Evolutionary conservation across 805 yeast genomes (phyloP).

Genomic region (Metschnikowia baotianmanensis): DNA sequence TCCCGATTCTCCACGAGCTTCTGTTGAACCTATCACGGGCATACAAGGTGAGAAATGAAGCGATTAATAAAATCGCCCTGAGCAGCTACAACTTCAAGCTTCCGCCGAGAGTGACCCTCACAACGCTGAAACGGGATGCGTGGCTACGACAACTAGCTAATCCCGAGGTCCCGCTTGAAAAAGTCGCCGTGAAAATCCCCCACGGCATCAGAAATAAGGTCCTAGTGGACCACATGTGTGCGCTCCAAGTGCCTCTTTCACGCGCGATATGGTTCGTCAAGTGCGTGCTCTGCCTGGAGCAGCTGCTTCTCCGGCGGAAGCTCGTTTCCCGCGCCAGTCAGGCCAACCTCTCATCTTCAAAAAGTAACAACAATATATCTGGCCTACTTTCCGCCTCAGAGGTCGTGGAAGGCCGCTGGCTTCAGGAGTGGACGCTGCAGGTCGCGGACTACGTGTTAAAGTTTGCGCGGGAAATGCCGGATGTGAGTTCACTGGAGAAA

Average conservation of each 20-base stretch:
- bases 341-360: too few species aligned
- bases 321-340: constrained; percentile 21
- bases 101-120: constrained; percentile 86
- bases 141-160: constrained; percentile 85
- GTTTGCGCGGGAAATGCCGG: constrained; percentile 41
- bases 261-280: constrained; percentile 90
- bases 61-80: constrained; percentile 36
- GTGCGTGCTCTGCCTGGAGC: constrained; percentile 71
- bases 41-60: constrained; percentile 38
- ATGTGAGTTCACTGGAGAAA: constrained; percentile 26
- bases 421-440: constrained; percentile 88
- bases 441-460: constrained; percentile 59
- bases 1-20: constrained; percentile 34
- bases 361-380: too few species aligned
- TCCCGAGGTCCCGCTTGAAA: constrained; percentile 59
- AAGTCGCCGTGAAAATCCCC: constrained; percentile 76
- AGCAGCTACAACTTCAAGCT: constrained; percentile 55
- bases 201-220: constrained; percentile 81
- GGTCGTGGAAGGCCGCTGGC: constrained; percentile 57
- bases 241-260: constrained; percentile 65
- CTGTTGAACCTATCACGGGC: constrained; percentile 38
- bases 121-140: constrained; percentile 78
- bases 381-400: constrained; percentile 20
- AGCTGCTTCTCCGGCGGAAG: constrained; percentile 32
- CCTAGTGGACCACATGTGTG: constrained; percentile 69